Conservation (phyloP, 2,329 filamentous ascomycete species). For the Diaporthe ilicicola region DNA sequence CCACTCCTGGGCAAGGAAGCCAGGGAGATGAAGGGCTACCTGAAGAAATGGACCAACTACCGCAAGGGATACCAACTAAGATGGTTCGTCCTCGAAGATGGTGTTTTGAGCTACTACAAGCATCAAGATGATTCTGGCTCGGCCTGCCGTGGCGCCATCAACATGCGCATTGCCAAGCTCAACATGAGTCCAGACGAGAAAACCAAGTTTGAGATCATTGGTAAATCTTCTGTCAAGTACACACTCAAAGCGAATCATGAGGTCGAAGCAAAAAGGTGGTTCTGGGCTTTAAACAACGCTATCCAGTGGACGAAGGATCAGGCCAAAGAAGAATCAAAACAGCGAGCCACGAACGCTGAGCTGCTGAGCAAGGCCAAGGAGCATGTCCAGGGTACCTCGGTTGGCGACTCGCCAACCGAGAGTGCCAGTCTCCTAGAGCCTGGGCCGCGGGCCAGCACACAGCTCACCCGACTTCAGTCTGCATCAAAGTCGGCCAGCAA, state of each 20-base stretch:
- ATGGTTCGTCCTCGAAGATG: conserved; percentile 98
- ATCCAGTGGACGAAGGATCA: conserved; percentile 99
- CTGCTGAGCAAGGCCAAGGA: conserved; percentile 80
- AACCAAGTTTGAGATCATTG: conserved; percentile 96
- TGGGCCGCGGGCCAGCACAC: conserved; percentile 51
- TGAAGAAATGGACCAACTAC: conserved; percentile 99
- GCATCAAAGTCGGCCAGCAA: conserved; percentile 44
- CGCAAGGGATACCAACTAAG: conserved; percentile 94
- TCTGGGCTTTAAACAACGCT: conserved; percentile 98
- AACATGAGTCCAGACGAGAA: conserved; percentile 98
- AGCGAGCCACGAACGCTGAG: conserved; percentile 78
- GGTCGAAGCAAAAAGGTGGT: conserved; percentile 98
- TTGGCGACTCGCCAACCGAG: conserved; percentile 59
- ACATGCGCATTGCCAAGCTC: conserved; percentile 94
- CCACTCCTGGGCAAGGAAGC: conserved; percentile 82
- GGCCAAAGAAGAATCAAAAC: conserved; percentile 85
- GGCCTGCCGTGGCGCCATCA: conserved; percentile 96
- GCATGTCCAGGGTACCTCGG: conserved; percentile 58
- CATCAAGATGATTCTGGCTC: conserved; percentile 97
- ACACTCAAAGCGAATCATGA: conserved; percentile 97
- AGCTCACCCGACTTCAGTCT: conserved; percentile 53
- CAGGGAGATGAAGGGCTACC: conserved; percentile 96
- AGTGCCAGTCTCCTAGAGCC: conserved; percentile 60
- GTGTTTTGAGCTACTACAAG: conserved; percentile 98
- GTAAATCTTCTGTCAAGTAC: conserved; percentile 98